Evolutionary conservation across 805 yeast genomes (phyloP).

Genomic region (Peterozyma xylosa): DNA sequence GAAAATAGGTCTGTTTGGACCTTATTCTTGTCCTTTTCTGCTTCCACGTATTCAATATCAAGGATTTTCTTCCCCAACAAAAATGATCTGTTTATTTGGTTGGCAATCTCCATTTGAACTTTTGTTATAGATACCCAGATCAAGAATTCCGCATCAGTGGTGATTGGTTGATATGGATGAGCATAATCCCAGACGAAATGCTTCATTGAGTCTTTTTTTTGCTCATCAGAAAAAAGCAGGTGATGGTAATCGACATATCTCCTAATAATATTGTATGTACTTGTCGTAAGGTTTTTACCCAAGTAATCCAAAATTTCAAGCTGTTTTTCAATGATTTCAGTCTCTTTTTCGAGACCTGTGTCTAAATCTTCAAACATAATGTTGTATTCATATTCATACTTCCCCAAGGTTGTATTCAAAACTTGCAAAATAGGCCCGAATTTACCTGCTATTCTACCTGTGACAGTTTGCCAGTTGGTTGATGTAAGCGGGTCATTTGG

Average conservation of each 20-base stretch:
- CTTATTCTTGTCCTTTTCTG: slow-evolving; percentile 2
- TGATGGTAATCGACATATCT: slow-evolving; percentile 27
- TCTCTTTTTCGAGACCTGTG: neutral
- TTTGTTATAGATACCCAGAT: slow-evolving; percentile 40
- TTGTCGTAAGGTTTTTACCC: slow-evolving; percentile 27
- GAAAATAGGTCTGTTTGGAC: slow-evolving; percentile 5
- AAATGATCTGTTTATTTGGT: slow-evolving; percentile 27
- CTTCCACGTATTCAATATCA: slow-evolving; percentile 11
- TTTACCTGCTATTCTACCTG: slow-evolving; percentile 39
- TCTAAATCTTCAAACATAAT: neutral
- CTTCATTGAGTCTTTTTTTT: slow-evolving; percentile 19
- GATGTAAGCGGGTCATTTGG: slow-evolving; percentile 31
- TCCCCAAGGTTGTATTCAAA: slow-evolving; percentile 29
- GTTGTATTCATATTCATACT: slow-evolving; percentile 8
- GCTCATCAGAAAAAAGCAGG: slow-evolving; percentile 9
- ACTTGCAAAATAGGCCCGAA: slow-evolving; percentile 42
- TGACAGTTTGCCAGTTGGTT: slow-evolving; percentile 50
- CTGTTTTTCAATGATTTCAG: neutral
- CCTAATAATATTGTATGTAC: slow-evolving; percentile 36
- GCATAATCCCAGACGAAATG: slow-evolving; percentile 39
- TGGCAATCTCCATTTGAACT: slow-evolving; percentile 31
- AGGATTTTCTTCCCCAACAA: slow-evolving; percentile 21
- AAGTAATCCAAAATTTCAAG: slow-evolving; percentile 7
- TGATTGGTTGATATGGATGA: slow-evolving; percentile 30
- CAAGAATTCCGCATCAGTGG: slow-evolving; percentile 32